A percentile compares a stretch with the other conserved stretches of the same genome.
Evolutionary conservation across 441 rosid species (phyloP).

Genomic region (Gossypium schwendimanii): DNA sequence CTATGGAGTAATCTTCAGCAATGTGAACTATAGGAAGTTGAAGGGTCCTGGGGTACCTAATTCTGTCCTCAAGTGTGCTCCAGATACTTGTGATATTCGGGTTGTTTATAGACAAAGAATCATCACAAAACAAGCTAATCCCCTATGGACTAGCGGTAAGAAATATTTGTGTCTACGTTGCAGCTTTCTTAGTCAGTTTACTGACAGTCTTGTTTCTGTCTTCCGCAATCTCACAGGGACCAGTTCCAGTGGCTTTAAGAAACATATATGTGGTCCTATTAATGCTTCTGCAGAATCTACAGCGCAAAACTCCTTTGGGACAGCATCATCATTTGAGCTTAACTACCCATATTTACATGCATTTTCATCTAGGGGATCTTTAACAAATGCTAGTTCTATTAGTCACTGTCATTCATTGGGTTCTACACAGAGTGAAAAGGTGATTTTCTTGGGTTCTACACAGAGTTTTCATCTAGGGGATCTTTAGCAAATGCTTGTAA

Average conservation of each 20-base stretch:
- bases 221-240: constrained; percentile 27
- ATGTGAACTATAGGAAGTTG: constrained; percentile 34
- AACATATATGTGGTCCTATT: constrained; percentile 25
- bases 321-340: constrained; percentile 30
- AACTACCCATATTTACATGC: constrained; percentile 28
- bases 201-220: neutral
- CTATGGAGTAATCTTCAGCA: constrained; percentile 11
- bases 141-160: constrained; percentile 27
- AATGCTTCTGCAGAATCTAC: constrained; percentile 30
- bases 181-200: constrained; percentile 6
- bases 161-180: neutral
- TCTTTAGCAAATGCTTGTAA: neutral
- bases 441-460: constrained; percentile 15
- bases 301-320: constrained; percentile 22
- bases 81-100: constrained; percentile 41
- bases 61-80: constrained; percentile 44
- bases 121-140: constrained; percentile 39
- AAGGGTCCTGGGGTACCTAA: constrained; percentile 51
- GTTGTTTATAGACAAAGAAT: constrained; percentile 43
- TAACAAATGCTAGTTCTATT: constrained; percentile 10
- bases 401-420: constrained; percentile 21
- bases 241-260: constrained; percentile 24
- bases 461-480: neutral
- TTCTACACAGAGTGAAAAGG: constrained; percentile 16
- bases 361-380: constrained; percentile 23